phyloP scores from a whole-genome alignment of 331 rosid genomes.

The Arachis monticola region DNA sequence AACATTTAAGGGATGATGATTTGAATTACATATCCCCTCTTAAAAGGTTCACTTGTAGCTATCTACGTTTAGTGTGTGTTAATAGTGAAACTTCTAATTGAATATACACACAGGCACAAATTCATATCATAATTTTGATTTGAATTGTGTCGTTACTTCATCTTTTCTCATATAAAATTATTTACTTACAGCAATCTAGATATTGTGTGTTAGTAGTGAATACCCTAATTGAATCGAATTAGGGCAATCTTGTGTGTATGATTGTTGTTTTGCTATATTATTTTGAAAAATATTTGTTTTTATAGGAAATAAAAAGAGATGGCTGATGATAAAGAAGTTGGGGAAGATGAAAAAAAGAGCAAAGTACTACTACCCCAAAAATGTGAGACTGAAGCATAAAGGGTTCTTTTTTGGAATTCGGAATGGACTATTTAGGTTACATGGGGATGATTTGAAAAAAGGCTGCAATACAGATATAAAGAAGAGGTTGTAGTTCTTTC shows the following conservation, averaged over 20 bases:
- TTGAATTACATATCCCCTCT: background rate
- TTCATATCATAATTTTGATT: too few species aligned
- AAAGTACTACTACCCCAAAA: constrained; percentile 37
- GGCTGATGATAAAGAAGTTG: constrained; percentile 77
- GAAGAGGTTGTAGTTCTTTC: constrained; percentile 80
- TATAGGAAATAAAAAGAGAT: constrained; percentile 45
- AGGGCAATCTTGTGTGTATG: background rate
- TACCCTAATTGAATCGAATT: background rate
- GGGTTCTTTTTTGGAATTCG: constrained; percentile 74
- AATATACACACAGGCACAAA: too few species aligned
- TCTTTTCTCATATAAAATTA: background rate
- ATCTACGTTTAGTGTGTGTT: too few species aligned
- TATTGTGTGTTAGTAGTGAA: background rate
- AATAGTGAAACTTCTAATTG: too few species aligned
- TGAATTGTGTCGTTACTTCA: background rate
- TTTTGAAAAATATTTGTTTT: constrained; percentile 1
- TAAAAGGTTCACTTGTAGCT: too few species aligned
- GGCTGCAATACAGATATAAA: constrained; percentile 79
- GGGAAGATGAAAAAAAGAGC: constrained; percentile 62
- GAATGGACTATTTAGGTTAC: constrained; percentile 72
- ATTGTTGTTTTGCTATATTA: constrained; percentile 18
- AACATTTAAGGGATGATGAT: background rate
- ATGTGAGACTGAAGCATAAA: constrained; percentile 59
- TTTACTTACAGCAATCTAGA: constrained; percentile 12
- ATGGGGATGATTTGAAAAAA: constrained; percentile 92